Evolutionary conservation across 2,329 filamentous ascomycete genomes (phyloP), one percentile per base, ranked within the genome.

Genomic region (Diplodia scrobiculata): DNA sequence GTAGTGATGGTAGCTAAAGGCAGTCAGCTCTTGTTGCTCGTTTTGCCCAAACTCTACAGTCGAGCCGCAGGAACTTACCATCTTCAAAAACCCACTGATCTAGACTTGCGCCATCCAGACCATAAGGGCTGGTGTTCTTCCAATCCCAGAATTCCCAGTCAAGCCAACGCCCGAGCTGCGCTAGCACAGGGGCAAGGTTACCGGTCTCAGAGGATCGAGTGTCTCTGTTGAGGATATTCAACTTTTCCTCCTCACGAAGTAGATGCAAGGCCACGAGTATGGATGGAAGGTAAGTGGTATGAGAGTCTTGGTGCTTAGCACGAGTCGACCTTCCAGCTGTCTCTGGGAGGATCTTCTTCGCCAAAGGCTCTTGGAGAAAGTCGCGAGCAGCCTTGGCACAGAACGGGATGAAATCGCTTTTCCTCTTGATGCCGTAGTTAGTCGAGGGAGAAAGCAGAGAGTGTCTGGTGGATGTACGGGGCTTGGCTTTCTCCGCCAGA

Each of bases 171-270:
- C 89, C 87, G 66, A 99, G 83, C 74, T 97, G 94, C 53, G 89
- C 88, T 51, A 98, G 80, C 1, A 97, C 77, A 17, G 90, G 87
- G n/a, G 87, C 86, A 25, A 98, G 78, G 50, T 84, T 81, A 14
- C 81, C 78, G 25, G 78, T 71, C 50, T 82, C 78, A 21, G 76
- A 76, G 55, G 74, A 77, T 11, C 81, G 77, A n/a, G 78, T 75
- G 68, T 84, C 82, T n/a, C 79, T 78, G 52, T 82, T 81, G 65
- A 81, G 79, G 3, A 88, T 84, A 68, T 91, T 87, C 1, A 99
- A 84, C 74, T 96, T 98, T 68, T 90, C 84, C 75, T 99, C 95
- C 75, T 99, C 94, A 0, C 90, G 84, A n/a, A 96, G 81, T 2
- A 98, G 82, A 78, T 99, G 95, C 13, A 99, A 81, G 0, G 86